Evolutionary conservation across 805 yeast genomes (phyloP), one percentile per base, ranked within the genome.

Genomic region (Blastobotrys muscicola): DNA sequence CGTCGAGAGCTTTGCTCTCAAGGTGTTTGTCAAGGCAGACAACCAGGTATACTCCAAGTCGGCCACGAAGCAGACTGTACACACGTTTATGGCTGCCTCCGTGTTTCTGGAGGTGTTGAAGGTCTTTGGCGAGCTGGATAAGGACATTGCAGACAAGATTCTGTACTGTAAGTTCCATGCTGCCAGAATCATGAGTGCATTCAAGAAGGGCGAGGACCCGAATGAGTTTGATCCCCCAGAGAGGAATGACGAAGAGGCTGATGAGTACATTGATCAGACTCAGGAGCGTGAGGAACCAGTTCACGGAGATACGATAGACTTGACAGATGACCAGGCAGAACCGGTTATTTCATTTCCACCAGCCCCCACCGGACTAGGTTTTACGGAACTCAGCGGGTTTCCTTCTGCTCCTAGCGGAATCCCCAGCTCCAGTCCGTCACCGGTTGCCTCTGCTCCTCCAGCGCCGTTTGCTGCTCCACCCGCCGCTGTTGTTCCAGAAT

Each of bases 101-200:
- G 71, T 70, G 36, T 79, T 82, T 50, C 66, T 74, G 46, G 74
- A 70, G 15, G 58, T 80, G 5, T 54, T 75, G 45, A 66, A 65
- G 36, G 55, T 76, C 11, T 76, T 67, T 36, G 50, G 61, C 49
- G 50, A 47, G 4, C 44, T 53, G 29, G 49, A 55, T 12, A 33
- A 44, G 69, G 80, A 57, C 36, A 33, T 59, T 3, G 42, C 51
- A 31, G 61, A 63, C 39, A 75, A 75, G 54, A 66, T 71, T 38
- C 77, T 76, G 54, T 82, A 74, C 50, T 75, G 83, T 11, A 80
- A 80, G 56, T 80, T 66, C 55, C 82, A 78, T 49, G 74, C 81
- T 11, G 70, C 76, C 6, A 61, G 83, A 33, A 78, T 80, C 23
- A 56, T 80, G 42, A 71, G 67, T 48, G 68, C 75, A 0, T 51